A percentile compares a stretch with the other conserved stretches of the same genome.
Evolutionary conservation across 192 early-diverging fungal species (phyloP).

Genomic region (Kappamyces sp.): DNA sequence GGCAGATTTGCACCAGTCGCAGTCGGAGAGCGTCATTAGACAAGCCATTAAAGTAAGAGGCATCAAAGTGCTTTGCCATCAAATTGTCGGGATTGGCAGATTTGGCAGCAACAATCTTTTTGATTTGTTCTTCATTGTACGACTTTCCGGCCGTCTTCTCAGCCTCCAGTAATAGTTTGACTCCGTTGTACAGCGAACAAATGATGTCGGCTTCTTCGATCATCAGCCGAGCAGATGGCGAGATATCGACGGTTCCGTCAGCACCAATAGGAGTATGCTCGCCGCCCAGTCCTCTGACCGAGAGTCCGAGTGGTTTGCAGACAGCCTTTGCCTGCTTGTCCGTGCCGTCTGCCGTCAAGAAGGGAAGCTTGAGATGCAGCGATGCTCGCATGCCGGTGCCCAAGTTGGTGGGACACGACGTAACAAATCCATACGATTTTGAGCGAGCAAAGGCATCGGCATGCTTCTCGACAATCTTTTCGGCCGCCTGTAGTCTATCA

Average conservation of each 20-base stretch:
- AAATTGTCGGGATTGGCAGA: slow-evolving; percentile 4
- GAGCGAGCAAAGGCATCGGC: neutral
- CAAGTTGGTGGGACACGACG: slow-evolving; percentile 7
- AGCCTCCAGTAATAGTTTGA: neutral
- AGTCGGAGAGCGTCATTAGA: neutral
- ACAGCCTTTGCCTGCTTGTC: slow-evolving; percentile 13
- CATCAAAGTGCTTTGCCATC: slow-evolving; percentile 17
- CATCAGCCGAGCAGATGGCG: slow-evolving; percentile 13
- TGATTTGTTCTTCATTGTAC: neutral
- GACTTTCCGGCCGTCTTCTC: neutral
- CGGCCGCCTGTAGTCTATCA: neutral
- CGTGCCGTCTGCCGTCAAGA: neutral
- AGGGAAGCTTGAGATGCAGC: slow-evolving; percentile 3
- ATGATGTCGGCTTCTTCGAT: slow-evolving; percentile 13
- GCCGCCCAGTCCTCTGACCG: slow-evolving; percentile 8
- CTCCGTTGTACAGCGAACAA: slow-evolving; percentile 4
- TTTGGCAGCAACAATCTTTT: slow-evolving; percentile 8
- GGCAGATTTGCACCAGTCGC: slow-evolving; percentile 8
- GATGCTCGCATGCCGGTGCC: slow-evolving; percentile 13
- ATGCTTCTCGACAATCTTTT: slow-evolving; percentile 11
- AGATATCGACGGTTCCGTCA: slow-evolving; percentile 12
- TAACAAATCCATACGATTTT: slow-evolving; percentile 4
- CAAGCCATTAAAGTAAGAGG: slow-evolving; percentile 4
- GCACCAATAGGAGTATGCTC: slow-evolving; percentile 11
- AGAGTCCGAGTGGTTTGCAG: slow-evolving; percentile 8